These are phyloP conservation scores for Peltaster fructicola DNA, from an alignment of 2,329 filamentous ascomycete species.

Conservation along the genomic window DNA sequence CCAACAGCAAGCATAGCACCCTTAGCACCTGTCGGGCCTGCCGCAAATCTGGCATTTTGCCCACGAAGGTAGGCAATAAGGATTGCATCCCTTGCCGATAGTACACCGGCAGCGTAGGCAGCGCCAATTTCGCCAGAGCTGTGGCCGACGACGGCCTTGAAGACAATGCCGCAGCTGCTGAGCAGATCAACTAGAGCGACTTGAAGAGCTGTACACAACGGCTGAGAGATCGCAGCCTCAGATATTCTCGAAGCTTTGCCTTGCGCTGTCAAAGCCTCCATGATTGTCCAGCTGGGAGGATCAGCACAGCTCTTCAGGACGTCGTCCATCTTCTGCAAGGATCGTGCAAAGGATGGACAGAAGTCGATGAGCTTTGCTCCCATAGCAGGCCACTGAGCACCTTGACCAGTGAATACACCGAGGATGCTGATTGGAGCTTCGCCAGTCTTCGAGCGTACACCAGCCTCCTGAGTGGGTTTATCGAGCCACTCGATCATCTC, in stretches of 20 bases:
- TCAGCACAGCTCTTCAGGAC: too few relatives aligned
- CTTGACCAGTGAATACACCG: slow-evolving; percentile 12
- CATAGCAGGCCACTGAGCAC: slow-evolving; percentile 9
- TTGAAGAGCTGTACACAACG: slow-evolving; percentile 38
- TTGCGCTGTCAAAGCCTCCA: too few relatives aligned
- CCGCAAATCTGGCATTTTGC: slow-evolving; percentile 5
- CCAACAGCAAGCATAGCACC: slow-evolving; percentile 22
- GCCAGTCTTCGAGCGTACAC: slow-evolving; percentile 4
- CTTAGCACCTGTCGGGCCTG: slow-evolving; percentile 3
- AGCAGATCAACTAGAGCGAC: slow-evolving; percentile 30
- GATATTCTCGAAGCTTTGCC: too few relatives aligned
- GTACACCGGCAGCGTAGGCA: slow-evolving; percentile 13
- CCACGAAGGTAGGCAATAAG: slow-evolving; percentile 12
- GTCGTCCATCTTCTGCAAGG: too few relatives aligned
- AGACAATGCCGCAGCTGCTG: slow-evolving; percentile 7
- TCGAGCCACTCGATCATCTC: slow-evolving; percentile 1
- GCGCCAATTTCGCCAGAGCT: slow-evolving; percentile 20
- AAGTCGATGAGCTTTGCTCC: slow-evolving; percentile 11
- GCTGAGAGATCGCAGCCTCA: slow-evolving; percentile 28
- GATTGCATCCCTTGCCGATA: slow-evolving; percentile 9
- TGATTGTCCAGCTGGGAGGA: too few relatives aligned
- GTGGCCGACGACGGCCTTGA: slow-evolving; percentile 16
- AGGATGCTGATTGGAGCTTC: too few relatives aligned
- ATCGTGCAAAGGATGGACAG: too few relatives aligned
- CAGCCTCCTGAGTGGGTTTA: slow-evolving; percentile 1